Evolutionary conservation across 768 basidiomycete species (phyloP).

Genomic region (Trametes villosa): DNA sequence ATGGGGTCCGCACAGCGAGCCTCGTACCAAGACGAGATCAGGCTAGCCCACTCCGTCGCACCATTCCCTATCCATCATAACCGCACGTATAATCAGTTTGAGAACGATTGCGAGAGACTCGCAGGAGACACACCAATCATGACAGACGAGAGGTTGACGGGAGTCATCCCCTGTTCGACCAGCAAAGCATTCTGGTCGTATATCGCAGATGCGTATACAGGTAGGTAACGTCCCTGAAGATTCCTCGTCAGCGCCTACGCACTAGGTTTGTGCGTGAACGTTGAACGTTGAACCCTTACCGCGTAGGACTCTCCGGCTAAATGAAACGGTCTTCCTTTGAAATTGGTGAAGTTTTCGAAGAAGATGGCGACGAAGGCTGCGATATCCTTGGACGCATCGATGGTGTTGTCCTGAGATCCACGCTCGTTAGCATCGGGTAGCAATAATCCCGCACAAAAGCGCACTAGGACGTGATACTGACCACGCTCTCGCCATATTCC

Average conservation of each 20-base stretch:
- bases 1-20: constrained; percentile 56
- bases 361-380: constrained; percentile 74
- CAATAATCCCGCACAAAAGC: not conserved
- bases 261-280: too few relatives aligned
- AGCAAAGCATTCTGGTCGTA: constrained; percentile 52
- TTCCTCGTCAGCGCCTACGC: too few relatives aligned
- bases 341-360: constrained; percentile 73
- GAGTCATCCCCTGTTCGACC: constrained; percentile 49
- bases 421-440: not conserved
- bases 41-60: constrained; percentile 43
- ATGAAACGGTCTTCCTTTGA: constrained; percentile 60
- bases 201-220: constrained; percentile 51
- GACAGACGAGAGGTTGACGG: constrained; percentile 52
- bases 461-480: too few relatives aligned
- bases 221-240: constrained; percentile 59
- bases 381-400: constrained; percentile 71
- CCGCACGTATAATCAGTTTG: too few relatives aligned
- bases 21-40: constrained; percentile 50
- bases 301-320: constrained; percentile 55
- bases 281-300: constrained; percentile 30
- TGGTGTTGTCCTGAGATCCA: constrained; percentile 55
- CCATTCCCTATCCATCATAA: constrained; percentile 44
- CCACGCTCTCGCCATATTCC: constrained; percentile 63
- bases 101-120: too few relatives aligned
- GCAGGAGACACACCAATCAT: constrained; percentile 55